Evolutionary conservation across 1,139 yeast species (phyloP), one percentile per base, ranked within the genome.

Genomic region (Wickerhamomyces sp.): DNA sequence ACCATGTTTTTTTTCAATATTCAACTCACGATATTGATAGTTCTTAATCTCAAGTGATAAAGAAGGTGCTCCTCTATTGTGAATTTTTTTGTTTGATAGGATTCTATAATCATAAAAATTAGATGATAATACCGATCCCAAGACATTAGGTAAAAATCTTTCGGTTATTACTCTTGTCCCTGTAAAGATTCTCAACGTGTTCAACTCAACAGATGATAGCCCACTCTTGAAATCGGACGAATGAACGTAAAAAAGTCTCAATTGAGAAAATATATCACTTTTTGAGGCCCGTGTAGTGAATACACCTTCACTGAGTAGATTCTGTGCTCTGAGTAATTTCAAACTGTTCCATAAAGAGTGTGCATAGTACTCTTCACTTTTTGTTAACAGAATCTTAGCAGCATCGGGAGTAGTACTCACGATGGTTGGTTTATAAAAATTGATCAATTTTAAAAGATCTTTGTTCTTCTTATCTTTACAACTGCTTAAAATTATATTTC

Each of bases 91-190:
- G 36, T 58, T 61, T 5, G 57, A 57, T 14, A 71, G 51, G 2
- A 70, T 55, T 39, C 93, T 63, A 49, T 78, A 78, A 46, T 83
- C 93, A 46, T 64, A 80, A 30, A 71, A 61, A 49, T 81, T 84
- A 1, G 80, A 74, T 26, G 68, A 62, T 8, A 80, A 47, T 0
- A 82, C 44, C 0, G 88, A 78, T 0, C 89, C 89, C 34, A 75
- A 51, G 1, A 75, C 57, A 17, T 70, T 67, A 24, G 55, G 52
- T 31, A 66, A 58, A 23, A 70, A 70, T 15, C 68, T 59, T 48
- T 83, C 91, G 15, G 62, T 56, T 0, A 82, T 62, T 0, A 78
- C 59, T 40, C 86, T 62, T 2, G 75, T 48, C 2, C 75, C 73
- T 10, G 71, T 54, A 2, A 64, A 33, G 0, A 79, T 63, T 38